Base-by-base conservation (phyloP, 805 yeast genomes). In the Saccharomycopsis schoenii region DNA sequence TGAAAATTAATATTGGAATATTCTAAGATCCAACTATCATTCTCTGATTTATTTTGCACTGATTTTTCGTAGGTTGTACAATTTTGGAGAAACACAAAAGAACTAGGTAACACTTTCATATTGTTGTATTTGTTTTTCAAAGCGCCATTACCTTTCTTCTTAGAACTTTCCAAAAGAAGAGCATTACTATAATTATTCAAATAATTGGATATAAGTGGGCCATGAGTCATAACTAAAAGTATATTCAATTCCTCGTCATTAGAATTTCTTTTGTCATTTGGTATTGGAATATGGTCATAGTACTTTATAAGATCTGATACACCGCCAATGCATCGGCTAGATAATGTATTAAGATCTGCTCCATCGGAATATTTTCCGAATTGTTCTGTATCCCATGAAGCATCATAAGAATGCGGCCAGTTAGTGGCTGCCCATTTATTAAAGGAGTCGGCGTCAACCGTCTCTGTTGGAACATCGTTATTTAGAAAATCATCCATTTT, bases 1-100 rank as follows among this genome's bases (percentile, higher is more conserved):
- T 61, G 61, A 17, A 61, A 61, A 29, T 61, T 61, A 25, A 61
- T 52, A 51, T 55, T 56, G 19, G 61, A 56, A 39, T 58, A 56
- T 36, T 52, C 37, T 21, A 61, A 52, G 12, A 21, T 43, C 64
- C 64, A 61, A 10, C 54, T 17, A n/a, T 61, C 51, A 36, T 58
- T 61, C n/a, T 24, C 34, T 6, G 39, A 19, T 5, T 34, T 25
- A 24, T 37, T 39, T 9, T 39, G 39, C 21, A n/a, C 14, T 21
- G 42, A 21, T n/a, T 15, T 40, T n/a, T 24, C 56, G 6, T 25
- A 14, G 14, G 29, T 19, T 17, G 39, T 40, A 17, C 21, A 24
- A 50, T 58, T 61, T 56, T 58, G 43, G 15, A 61, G 47, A 36
- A 51, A 56, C 4, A 61, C 41, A 56, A 58, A 61, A 19, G 64